Evolutionary conservation across 495 filamentous ascomycete species (phyloP), one percentile per base, ranked within the genome.

Genomic region (Lasiosphaeria ovina): DNA sequence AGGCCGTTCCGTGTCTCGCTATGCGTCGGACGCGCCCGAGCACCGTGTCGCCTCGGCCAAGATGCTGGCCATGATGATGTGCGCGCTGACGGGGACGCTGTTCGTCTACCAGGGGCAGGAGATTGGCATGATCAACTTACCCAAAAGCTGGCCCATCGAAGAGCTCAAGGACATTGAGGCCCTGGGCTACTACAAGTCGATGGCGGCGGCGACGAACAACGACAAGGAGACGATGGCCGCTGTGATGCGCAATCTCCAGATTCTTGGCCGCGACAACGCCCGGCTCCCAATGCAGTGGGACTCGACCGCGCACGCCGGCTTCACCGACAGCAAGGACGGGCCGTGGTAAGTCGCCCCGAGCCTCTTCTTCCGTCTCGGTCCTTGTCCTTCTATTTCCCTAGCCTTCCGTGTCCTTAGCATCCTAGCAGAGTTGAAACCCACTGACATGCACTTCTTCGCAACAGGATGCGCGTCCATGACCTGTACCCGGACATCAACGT

Each of bases 61-160:
- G 73, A 80, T 90, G 78, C 71, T 91, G 33, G 54, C 66, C 10
- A 51, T 74, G 47, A 64, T 71, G 70, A 58, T 38, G 74, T 77
- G 55, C 4, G 67, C 86, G 34, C 70, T 88, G 59, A 82, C 81
- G 3, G 89, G 89, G 3, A 90, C 89, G 0, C 76, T 88, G 3
- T 92, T 89, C 67, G 66, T 91, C 5, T 91, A 89, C 62, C 88
- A 92, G 63, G 89, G 89, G 9, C 87, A 93, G 64, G 89, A 93
- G 63, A 72, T 92, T 14, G 89, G 87, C 3, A 90, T 91, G 85
- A 79, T 81, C 35, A 92, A 92, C 67, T 80, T 89, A 32, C 88
- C 89, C 1, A 61, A 66, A 4, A 63, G 75, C 16, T 91, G 89
- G 89, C 74, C 69, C 34, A 68, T 85, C 4, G 88, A 86, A 61